A percentile compares a stretch with the other conserved stretches of the same genome.
These are phyloP conservation scores for Cornus controversa DNA, from an alignment of 148 eudicot genomes.

Conservation along the genomic window DNA sequence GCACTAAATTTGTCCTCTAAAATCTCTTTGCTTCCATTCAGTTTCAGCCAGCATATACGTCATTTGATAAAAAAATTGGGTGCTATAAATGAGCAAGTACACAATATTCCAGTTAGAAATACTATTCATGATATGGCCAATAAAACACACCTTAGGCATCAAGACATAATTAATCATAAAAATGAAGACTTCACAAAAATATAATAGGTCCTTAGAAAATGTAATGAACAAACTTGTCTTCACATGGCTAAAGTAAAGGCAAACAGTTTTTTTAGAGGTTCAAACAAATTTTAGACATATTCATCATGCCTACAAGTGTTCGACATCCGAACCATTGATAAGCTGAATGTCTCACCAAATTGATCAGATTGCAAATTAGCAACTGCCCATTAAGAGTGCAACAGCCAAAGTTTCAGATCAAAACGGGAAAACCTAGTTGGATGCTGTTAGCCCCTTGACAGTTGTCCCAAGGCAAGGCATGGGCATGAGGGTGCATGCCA, in stretches of 20 bases:
- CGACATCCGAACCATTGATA: not conserved
- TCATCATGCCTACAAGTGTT: not conserved
- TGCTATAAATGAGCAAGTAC: not conserved
- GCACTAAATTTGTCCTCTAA: not conserved
- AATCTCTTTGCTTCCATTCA: not conserved
- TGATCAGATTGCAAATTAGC: not conserved
- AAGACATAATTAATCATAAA: not conserved
- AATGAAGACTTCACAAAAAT: not conserved
- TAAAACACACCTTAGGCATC: not conserved
- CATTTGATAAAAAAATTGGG: no score
- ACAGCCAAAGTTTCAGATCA: not conserved
- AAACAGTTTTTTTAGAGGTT: not conserved
- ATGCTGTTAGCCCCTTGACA: no score
- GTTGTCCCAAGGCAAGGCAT: no score
- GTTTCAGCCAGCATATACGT: no score
- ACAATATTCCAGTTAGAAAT: not conserved
- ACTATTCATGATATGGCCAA: no score
- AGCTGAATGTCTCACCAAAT: not conserved
- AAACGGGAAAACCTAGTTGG: not conserved
- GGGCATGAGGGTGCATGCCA: no score
- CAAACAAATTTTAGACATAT: conserved; percentile 1
- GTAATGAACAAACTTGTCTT: not conserved
- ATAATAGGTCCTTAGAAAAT: not conserved
- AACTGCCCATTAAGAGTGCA: not conserved
- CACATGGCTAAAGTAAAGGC: not conserved